Conservation (phyloP, 1,139 yeast genomes). For the Suhomyces terraborum region DNA sequence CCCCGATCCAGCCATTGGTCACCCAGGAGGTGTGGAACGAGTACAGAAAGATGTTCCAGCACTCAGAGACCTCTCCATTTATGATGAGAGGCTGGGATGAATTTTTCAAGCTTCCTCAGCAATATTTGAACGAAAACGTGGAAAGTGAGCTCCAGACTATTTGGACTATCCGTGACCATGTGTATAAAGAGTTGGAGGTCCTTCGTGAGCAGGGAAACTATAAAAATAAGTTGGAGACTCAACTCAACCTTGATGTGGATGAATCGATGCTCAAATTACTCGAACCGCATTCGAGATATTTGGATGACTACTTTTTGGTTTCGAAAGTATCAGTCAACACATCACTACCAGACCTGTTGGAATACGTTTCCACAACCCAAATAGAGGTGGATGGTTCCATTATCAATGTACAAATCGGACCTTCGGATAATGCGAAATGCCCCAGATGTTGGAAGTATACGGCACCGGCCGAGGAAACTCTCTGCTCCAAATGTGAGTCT, state of each 20-base stretch:
- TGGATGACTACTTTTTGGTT: conserved; percentile 66
- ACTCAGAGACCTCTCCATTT: conserved; percentile 52
- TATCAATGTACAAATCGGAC: conserved; percentile 41
- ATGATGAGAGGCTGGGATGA: conserved; percentile 42
- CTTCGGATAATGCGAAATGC: conserved; percentile 61
- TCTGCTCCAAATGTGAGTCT: conserved; percentile 69
- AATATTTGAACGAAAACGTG: conserved; percentile 26
- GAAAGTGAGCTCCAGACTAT: conserved; percentile 46
- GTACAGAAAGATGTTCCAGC: conserved; percentile 38
- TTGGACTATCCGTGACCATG: conserved; percentile 49
- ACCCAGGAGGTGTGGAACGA: conserved; percentile 87
- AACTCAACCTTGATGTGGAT: conserved; percentile 39
- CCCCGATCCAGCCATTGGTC: conserved; percentile 82
- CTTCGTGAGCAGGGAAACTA: conserved; percentile 39
- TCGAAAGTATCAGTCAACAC: conserved; percentile 52
- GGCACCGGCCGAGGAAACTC: conserved; percentile 48
- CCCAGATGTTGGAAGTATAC: conserved; percentile 93
- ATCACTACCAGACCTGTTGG: background rate
- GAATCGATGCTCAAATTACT: conserved; percentile 17
- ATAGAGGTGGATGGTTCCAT: conserved; percentile 27
- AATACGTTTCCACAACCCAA: conserved; percentile 1
- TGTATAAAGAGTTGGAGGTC: conserved; percentile 44
- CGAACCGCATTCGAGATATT: conserved; percentile 28
- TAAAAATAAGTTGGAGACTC: conserved; percentile 68
- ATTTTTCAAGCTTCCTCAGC: conserved; percentile 31